Evolutionary conservation across 2,329 filamentous ascomycete species (phyloP).

Genomic region (Phyllosticta citriasiana): DNA sequence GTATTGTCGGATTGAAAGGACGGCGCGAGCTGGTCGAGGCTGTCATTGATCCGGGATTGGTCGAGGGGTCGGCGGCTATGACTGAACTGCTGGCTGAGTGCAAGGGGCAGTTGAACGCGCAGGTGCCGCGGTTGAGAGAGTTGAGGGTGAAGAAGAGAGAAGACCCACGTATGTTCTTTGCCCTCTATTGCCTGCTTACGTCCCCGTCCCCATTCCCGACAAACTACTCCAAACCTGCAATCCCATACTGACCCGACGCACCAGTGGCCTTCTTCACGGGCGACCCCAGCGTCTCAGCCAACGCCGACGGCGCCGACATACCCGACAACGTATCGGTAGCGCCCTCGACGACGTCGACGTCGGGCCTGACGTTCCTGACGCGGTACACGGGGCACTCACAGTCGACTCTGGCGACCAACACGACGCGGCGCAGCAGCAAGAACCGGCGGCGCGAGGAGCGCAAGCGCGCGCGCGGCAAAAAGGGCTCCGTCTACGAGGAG

Average conservation of each 20-base stretch:
- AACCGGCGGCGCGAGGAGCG: slow-evolving; percentile 85
- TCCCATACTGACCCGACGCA: not conserved
- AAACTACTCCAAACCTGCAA: not conserved
- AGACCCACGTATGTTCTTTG: slow-evolving; percentile 49
- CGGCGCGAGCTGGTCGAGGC: slow-evolving; percentile 52
- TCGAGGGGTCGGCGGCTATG: slow-evolving; percentile 69
- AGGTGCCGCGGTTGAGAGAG: slow-evolving; percentile 77
- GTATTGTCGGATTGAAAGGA: slow-evolving; percentile 53
- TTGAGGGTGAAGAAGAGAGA: slow-evolving; percentile 69
- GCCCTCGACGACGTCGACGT: slow-evolving; percentile 71
- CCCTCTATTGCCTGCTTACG: not conserved
- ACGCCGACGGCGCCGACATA: slow-evolving; percentile 48
- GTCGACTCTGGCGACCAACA: slow-evolving; percentile 61
- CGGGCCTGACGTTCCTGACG: slow-evolving; percentile 76
- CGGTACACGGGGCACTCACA: slow-evolving; percentile 66
- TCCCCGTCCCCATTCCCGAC: not conserved
- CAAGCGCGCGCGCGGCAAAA: slow-evolving; percentile 88
- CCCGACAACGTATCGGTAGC: slow-evolving; percentile 91
- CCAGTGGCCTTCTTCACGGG: slow-evolving; percentile 74
- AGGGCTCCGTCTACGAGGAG: slow-evolving; percentile 95
- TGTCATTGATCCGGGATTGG: slow-evolving; percentile 67
- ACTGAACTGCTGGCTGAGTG: slow-evolving; percentile 93
- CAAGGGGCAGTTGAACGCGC: slow-evolving; percentile 70
- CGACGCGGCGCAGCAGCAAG: slow-evolving; percentile 72
- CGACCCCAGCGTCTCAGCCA: slow-evolving; percentile 32